Evolutionary conservation across 495 filamentous ascomycete genomes (phyloP).

Genomic region (Aeminium ludgeri): DNA sequence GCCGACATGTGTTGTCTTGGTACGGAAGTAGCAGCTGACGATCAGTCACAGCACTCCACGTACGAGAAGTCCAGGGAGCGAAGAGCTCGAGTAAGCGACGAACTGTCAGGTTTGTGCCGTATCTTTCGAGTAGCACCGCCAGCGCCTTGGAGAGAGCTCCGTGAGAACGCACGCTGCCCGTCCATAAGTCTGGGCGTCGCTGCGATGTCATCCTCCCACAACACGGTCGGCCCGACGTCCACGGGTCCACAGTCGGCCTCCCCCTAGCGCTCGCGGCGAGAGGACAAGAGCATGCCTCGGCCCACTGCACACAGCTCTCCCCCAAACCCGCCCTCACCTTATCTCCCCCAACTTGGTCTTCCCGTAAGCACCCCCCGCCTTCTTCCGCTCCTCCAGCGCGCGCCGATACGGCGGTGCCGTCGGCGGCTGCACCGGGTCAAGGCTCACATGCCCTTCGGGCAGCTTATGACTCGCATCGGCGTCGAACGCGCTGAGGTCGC

Average conservation of each 20-base stretch:
- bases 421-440: conserved; percentile 90
- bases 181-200: background rate
- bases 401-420: conserved; percentile 89
- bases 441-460: conserved; percentile 55
- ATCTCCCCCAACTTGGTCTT: conserved; percentile 40
- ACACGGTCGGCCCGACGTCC: background rate
- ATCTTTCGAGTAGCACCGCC: no score
- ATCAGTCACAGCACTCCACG: no score
- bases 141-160: no score
- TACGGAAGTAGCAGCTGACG: no score
- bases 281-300: background rate
- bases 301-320: background rate
- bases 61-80: no score
- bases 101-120: no score
- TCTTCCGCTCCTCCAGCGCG: conserved; percentile 69
- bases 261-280: background rate
- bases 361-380: conserved; percentile 62
- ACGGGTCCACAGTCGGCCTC: background rate
- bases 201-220: background rate
- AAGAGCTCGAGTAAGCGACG: no score
- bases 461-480: conserved; percentile 85
- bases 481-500: conserved; percentile 86
- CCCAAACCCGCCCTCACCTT: background rate
- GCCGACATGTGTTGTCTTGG: no score
- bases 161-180: no score